Percentiles rank a stretch among this genome's conserved stretches.
These are phyloP conservation scores for Chytriomyces sp. DNA, from an alignment of 192 early-diverging fungal genomes.

Conservation along the genomic window DNA sequence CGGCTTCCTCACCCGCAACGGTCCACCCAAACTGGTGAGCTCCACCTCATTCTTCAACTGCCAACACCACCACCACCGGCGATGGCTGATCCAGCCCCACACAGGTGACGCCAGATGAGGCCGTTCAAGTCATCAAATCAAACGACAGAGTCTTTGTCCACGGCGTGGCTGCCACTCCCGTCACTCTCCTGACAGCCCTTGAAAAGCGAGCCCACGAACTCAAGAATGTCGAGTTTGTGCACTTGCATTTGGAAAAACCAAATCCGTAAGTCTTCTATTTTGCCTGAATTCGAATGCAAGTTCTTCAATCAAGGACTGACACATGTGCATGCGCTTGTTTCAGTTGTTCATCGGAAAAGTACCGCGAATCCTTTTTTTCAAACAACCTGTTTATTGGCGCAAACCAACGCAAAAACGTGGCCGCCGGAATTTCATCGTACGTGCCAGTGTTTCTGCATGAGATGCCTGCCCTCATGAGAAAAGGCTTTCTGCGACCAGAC, in stretches of 20 bases:
- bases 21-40: slow-evolving; percentile 20
- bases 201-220: slow-evolving; percentile 40
- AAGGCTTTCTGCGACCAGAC: slow-evolving; percentile 42
- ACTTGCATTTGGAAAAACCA: slow-evolving; percentile 50
- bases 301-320: background rate
- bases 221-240: slow-evolving; percentile 44
- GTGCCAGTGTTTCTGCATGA: slow-evolving; percentile 52
- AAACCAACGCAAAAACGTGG: slow-evolving; percentile 45
- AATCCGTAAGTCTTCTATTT: slow-evolving; percentile 46
- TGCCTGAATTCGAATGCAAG: background rate
- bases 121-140: slow-evolving; percentile 44
- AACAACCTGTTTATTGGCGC: slow-evolving; percentile 58
- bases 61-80: background rate
- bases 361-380: slow-evolving; percentile 41
- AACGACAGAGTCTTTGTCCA: slow-evolving; percentile 51
- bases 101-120: slow-evolving; percentile 46
- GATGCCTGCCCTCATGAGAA: slow-evolving; percentile 42
- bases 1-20: slow-evolving; percentile 4
- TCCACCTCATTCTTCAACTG: background rate
- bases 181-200: slow-evolving; percentile 36
- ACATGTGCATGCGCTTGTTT: background rate
- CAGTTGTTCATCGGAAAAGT: slow-evolving; percentile 20
- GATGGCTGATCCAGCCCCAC: background rate
- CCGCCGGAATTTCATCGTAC: slow-evolving; percentile 43
- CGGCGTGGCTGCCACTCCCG: slow-evolving; percentile 37